Evolutionary conservation across 306 rosid species (phyloP).

Genomic region (Mimosa pudica): DNA sequence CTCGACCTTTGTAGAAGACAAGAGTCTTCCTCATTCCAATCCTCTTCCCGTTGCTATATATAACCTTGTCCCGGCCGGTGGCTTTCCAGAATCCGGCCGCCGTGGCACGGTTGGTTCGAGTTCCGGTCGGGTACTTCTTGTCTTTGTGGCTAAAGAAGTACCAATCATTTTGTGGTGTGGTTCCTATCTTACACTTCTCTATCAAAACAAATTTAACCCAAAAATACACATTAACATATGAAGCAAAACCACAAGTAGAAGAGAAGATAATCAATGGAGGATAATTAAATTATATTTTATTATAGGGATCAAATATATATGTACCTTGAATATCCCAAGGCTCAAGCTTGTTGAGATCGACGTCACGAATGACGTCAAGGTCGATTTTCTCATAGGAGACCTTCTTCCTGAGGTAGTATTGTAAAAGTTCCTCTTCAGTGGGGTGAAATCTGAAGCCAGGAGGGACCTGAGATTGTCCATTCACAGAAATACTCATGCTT

Average conservation of each 20-base stretch:
- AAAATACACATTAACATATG: neutral
- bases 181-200: slow-evolving; percentile 94
- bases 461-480: slow-evolving; percentile 91
- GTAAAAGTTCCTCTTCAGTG: slow-evolving; percentile 81
- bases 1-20: slow-evolving; percentile 92
- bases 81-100: slow-evolving; percentile 98
- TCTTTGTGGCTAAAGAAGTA: slow-evolving; percentile 96
- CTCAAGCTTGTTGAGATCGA: slow-evolving; percentile 97
- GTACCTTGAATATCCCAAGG: slow-evolving; percentile 98
- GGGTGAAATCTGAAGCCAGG: slow-evolving; percentile 94
- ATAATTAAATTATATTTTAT: too few species aligned
- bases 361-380: slow-evolving; percentile 85
- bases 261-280: neutral
- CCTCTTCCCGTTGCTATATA: slow-evolving; percentile 63
- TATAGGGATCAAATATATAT: too few species aligned
- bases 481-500: slow-evolving; percentile 79
- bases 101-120: slow-evolving; percentile 89
- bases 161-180: slow-evolving; percentile 95
- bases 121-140: slow-evolving; percentile 96
- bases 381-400: slow-evolving; percentile 76
- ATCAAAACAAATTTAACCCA: neutral
- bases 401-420: slow-evolving; percentile 82
- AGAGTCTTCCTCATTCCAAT: slow-evolving; percentile 97
- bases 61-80: slow-evolving; percentile 91
- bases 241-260: neutral